phyloP scores from a whole-genome alignment of 345 rosid species.

The Moricandia arvensis region DNA sequence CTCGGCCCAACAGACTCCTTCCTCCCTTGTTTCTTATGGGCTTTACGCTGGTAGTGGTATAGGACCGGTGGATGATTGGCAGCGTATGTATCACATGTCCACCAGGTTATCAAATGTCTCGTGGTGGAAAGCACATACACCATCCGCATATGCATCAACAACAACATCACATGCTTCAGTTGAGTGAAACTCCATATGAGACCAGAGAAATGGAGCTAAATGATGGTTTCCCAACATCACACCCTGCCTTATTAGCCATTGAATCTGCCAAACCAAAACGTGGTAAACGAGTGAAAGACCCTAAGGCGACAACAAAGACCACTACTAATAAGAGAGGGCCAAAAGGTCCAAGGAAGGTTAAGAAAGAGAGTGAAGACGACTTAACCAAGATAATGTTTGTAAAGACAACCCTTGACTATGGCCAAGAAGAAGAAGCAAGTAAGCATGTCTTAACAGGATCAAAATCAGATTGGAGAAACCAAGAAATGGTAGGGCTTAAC shows the following conservation, averaged over 20 bases:
- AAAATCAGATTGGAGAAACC: too few species aligned
- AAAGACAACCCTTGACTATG: constrained; percentile 58
- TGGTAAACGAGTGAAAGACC: constrained; percentile 70
- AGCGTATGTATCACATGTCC: too few species aligned
- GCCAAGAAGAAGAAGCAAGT: constrained; percentile 51
- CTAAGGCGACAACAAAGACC: constrained; percentile 44
- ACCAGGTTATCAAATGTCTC: too few species aligned
- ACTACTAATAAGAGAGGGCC: constrained; percentile 61
- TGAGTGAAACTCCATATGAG: constrained; percentile 56
- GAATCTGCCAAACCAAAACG: constrained; percentile 67
- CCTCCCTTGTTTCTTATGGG: too few species aligned
- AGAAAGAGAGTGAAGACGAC: constrained; percentile 74
- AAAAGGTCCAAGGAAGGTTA: constrained; percentile 64
- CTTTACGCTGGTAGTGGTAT: too few species aligned
- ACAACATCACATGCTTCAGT: constrained; percentile 60
- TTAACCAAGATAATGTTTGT: too few species aligned
- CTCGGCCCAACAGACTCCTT: too few species aligned
- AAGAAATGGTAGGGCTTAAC: too few species aligned
- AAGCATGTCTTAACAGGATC: constrained; percentile 43
- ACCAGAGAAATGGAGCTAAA: constrained; percentile 59
- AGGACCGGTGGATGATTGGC: too few species aligned
- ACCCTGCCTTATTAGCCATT: constrained; percentile 48
- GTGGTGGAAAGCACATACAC: constrained; percentile 82
- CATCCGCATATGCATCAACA: constrained; percentile 62
- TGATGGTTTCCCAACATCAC: constrained; percentile 48